phyloP scores from a whole-genome alignment of 192 early-diverging fungal species.

The Entrophospora sp. region DNA sequence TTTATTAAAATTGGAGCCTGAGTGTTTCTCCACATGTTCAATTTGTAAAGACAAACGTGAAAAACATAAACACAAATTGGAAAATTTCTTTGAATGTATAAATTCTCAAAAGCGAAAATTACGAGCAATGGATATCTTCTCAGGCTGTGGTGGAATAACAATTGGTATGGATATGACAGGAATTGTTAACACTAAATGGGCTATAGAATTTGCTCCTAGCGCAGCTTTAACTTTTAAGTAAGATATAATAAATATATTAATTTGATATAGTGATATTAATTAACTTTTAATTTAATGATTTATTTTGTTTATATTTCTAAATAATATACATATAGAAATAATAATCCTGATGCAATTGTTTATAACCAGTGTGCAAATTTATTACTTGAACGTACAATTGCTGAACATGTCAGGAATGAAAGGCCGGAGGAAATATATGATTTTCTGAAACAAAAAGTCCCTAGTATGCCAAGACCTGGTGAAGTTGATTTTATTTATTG shows the following conservation, averaged over 20 bases:
- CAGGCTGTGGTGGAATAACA: conserved; percentile 63
- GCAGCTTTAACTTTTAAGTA: conserved; percentile 53
- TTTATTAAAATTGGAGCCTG: conserved; percentile 20
- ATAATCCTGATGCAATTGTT: conserved; percentile 49
- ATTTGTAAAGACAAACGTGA: conserved; percentile 27
- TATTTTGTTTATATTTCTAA: too few species aligned
- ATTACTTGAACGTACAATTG: conserved; percentile 55
- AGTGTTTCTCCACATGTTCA: neutral
- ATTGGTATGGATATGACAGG: conserved; percentile 50
- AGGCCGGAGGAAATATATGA: conserved; percentile 25
- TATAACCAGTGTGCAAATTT: conserved; percentile 56
- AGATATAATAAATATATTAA: neutral
- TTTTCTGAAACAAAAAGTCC: conserved; percentile 28
- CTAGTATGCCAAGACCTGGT: conserved; percentile 51
- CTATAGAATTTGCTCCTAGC: conserved; percentile 51
- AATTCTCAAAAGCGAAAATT: conserved; percentile 20
- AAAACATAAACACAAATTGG: neutral
- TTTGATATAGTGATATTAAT: neutral
- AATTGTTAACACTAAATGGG: conserved; percentile 50
- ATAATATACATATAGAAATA: too few species aligned
- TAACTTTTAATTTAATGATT: neutral
- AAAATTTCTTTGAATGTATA: neutral
- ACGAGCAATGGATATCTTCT: conserved; percentile 56
- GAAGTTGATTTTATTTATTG: conserved; percentile 66
- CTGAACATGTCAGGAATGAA: conserved; percentile 30